Conservation (phyloP, 2,329 filamentous ascomycete genomes). For the Colletotrichum sp. region DNA sequence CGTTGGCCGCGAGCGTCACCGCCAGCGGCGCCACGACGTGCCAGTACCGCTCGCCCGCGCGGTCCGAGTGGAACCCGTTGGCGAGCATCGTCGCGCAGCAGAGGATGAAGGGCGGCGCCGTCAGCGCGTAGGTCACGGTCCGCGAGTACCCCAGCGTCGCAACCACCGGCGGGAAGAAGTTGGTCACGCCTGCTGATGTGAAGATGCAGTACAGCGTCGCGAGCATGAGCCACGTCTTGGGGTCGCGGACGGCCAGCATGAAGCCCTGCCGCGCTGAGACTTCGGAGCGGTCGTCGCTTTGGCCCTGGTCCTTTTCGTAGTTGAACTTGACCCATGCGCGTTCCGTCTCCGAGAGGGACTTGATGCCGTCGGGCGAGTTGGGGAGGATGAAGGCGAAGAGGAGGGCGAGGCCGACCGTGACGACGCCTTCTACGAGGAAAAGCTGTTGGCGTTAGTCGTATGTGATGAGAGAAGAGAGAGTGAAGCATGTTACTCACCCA, state of each 20-base stretch:
- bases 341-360: neutral
- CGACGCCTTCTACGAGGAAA: constrained; percentile 7
- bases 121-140: neutral
- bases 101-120: neutral
- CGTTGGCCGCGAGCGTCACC: neutral
- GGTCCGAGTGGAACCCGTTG: neutral
- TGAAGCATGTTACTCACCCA: neutral
- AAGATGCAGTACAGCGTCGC: neutral
- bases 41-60: neutral
- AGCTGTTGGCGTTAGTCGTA: neutral
- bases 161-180: neutral
- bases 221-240: neutral
- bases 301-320: constrained; percentile 8
- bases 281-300: neutral
- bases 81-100: neutral
- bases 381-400: constrained; percentile 11
- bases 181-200: neutral
- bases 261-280: constrained; percentile 15
- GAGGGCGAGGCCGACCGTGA: constrained; percentile 5
- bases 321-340: constrained; percentile 10
- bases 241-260: neutral
- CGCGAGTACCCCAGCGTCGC: neutral
- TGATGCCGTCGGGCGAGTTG: constrained; percentile 6
- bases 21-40: neutral
- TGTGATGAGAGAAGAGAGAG: too few relatives aligned